Evolutionary conservation across 2,329 filamentous ascomycete species (phyloP), one percentile per base, ranked within the genome.

Genomic region (Stagonosporopsis vannaccii): DNA sequence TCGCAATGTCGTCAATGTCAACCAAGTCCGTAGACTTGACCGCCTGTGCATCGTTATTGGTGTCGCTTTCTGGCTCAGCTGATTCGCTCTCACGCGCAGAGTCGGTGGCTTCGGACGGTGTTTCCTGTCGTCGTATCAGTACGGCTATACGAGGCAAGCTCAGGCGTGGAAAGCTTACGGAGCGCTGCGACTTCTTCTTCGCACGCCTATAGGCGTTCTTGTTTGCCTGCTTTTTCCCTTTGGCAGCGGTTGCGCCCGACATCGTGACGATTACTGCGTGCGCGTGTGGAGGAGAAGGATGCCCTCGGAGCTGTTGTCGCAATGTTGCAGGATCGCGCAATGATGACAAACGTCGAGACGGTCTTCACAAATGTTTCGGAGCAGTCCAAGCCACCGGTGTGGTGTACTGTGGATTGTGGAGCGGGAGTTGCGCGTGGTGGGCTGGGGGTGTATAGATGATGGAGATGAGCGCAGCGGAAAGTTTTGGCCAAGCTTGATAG

Each of bases 181-280:
- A 78, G 70, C 87, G 87, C 80, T 96, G 96, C 69, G 92, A 90
- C 87, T 97, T 97, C 85, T 95, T 97, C 82, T 94, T 93, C 44
- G 92, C 90, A 76, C 94, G 88, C 76, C 92, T 87, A 82, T 93
- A 89, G 79, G 96, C 92, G 79, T 97, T 97, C 82, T 97, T 98
- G 75, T 90, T 92, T 81, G 90, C 87, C 81, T 94, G 96, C 74
- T 77, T 75, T 61, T 67, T 69, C 28, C 58, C 56, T 25, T 69
- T 69, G 9, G 42, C 53, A 39, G 57, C 62, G n/a, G 61, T 59
- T 51, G 69, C 63, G 23, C 68, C 69, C 25, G 70, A 67, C 71
- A 73, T 74, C 41, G 39, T 65, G 56, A 54, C 56, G 37, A 37
- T 32, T 25, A 20, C 33, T 9, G 47, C 32, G 53, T 25, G 28